Conservation (phyloP, 306 rosid species). For the Malus fusca region DNA sequence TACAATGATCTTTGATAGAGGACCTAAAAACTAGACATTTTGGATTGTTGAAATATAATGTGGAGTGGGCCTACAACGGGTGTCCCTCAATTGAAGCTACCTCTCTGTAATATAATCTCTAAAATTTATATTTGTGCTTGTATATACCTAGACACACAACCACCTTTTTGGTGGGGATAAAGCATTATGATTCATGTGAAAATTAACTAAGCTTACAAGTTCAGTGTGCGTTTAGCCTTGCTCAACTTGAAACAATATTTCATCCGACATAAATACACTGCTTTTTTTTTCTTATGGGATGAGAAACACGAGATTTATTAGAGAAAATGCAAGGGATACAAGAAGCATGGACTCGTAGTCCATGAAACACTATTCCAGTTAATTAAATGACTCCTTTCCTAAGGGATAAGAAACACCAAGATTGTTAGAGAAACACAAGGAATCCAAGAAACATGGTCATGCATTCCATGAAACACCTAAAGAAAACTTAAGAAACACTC, state of each 20-base stretch:
- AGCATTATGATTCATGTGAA: neutral
- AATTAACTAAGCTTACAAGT: neutral
- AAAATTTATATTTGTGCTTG: neutral
- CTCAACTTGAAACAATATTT: neutral
- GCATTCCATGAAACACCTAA: neutral
- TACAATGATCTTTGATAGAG: no score
- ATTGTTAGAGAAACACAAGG: neutral
- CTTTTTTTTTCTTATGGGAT: neutral
- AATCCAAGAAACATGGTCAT: neutral
- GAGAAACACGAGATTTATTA: neutral
- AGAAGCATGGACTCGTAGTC: neutral
- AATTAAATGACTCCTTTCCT: neutral
- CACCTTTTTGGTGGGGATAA: neutral
- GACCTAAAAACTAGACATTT: neutral
- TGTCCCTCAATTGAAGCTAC: neutral
- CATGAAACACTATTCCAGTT: neutral
- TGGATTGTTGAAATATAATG: neutral
- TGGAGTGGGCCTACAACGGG: neutral
- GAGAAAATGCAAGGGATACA: neutral
- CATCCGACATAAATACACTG: neutral
- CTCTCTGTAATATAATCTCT: neutral
- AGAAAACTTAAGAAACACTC: neutral
- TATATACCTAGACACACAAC: neutral
- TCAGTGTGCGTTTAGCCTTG: neutral
- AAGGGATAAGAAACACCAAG: neutral